Base-by-base conservation (phyloP, 2,329 filamentous ascomycete species). In the Cercospora janseana region DNA sequence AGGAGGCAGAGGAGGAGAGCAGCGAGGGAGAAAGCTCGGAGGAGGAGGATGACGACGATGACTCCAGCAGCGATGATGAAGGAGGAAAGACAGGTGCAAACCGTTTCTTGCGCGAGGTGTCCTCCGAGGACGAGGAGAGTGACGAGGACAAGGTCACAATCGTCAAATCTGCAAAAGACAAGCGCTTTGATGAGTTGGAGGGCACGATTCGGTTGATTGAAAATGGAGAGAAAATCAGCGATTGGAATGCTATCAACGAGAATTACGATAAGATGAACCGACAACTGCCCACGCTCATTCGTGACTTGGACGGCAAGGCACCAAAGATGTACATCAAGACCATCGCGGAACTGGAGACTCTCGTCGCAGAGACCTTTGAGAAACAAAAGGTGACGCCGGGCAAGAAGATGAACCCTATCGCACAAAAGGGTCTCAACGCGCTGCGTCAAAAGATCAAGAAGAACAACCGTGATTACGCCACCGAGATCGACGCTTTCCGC, bases 361-460 rank as follows among this genome's bases (percentile, higher is more conserved):
- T 87, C 68, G 87, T 96, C 79, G 91, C 91, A 69, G 94, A 98
- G 77, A 85, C 91, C 18, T 81, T 95, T 59, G 83, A 90, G 64
- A 96, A 96, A 80, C 88, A 95, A 70, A 98, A 98, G 79, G 87
- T 94, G 61, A 87, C 88, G 2, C 83, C 86, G 57, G 43, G 43
- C 34, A 96, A 96, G 83, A 97, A 96, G 81, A 95, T 97, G 91
- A 98, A 95, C 75, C 90, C 91, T 56, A 93, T 86, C 67, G 94
- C 92, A 69, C 87, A 90, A 60, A 88, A 90, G 74, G 90, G 91
- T 66, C 81, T 98, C 66, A 98, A 97, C 71, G 89, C 91, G 56
- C 88, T 97, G 67, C 95, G 96, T 76, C 93, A 98, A 73, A 91
- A 91, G 75, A 89, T 98, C 77, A 91, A 92, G 82, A 97, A 96